Base-by-base conservation (phyloP, 2,329 filamentous ascomycete species). In the Claviceps sp. region DNA sequence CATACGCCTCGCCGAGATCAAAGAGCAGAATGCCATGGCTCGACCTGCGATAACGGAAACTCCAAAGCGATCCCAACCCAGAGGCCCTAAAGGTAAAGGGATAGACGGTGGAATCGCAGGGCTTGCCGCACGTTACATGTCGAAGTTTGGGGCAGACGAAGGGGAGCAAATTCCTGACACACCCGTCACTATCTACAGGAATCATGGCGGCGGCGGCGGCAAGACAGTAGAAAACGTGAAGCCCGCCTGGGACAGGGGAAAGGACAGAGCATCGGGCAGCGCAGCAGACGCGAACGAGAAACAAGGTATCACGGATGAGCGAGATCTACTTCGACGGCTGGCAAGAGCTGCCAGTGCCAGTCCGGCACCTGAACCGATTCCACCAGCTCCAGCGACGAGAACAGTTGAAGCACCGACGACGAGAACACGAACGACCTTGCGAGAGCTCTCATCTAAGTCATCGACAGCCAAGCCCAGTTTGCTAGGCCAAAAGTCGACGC, bases 1-100 rank as follows among this genome's bases (percentile, higher is more conserved):
- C 6, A 71, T 72, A 50, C 69, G 70, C 36, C 63, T 81, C 2
- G 75, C 74, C 37, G 76, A 78, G 60, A 78, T 78, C 51, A 68
- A 72, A 41, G 72, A 76, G 51, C 67, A 64, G 52, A 77, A 79
- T 58, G 69, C 71, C 38, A 65, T 68, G 55, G 69, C 70, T 7
- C 64, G 68, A 48, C 71, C 71, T 9, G 61, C 68, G 6, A 74
- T 72, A 1, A 71, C 73, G 14, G 71, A 67, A 42, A 61, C 73
- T 47, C 52, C 59, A 13, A 61, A 59, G 46, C 63, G 8, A 63
- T 57, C 9, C 13, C 20, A 22, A 11, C 41, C 18, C 30, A 34
- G 30, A 24, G 14, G 42, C 57, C 62, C 3, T 13, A 22, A 22
- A 9, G 65, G 59, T 7, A 13, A 9, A 52, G 62, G 51, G 11